phyloP scores from a whole-genome alignment of 257 asterid species.

The Ophiorrhiza pumila region DNA sequence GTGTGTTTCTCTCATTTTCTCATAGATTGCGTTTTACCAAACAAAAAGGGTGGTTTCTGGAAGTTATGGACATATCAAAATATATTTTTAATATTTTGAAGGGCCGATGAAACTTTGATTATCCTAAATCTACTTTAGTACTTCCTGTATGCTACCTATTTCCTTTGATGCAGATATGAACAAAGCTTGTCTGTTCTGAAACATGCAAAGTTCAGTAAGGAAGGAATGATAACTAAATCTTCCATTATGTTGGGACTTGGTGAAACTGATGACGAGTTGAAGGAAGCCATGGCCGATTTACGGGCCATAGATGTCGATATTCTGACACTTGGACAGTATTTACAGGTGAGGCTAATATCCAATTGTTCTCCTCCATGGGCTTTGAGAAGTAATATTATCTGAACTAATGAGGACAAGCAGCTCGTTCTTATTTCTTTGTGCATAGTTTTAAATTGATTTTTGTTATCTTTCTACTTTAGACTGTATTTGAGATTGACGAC shows the following conservation, averaged over 20 bases:
- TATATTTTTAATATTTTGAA: not conserved
- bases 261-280: conserved; percentile 86
- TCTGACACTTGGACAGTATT: conserved; percentile 88
- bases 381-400: not conserved
- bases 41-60: not conserved
- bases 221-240: conserved; percentile 89
- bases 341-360: conserved; percentile 55
- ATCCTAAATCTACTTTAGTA: not conserved
- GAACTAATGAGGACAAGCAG: not conserved
- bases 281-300: conserved; percentile 86
- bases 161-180: conserved; percentile 60
- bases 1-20: too few species aligned
- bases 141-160: conserved; percentile 7
- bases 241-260: conserved; percentile 98
- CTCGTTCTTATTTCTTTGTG: not conserved
- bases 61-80: not conserved
- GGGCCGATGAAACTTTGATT: not conserved
- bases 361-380: not conserved
- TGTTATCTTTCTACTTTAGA: not conserved
- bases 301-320: conserved; percentile 89
- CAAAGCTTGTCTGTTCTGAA: conserved; percentile 86
- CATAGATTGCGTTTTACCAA: too few species aligned
- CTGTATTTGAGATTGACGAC: not conserved
- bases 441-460: not conserved
- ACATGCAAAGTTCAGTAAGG: conserved; percentile 78